Conservation (phyloP, 2,329 filamentous ascomycete species). For the Diaporthe velutina region DNA sequence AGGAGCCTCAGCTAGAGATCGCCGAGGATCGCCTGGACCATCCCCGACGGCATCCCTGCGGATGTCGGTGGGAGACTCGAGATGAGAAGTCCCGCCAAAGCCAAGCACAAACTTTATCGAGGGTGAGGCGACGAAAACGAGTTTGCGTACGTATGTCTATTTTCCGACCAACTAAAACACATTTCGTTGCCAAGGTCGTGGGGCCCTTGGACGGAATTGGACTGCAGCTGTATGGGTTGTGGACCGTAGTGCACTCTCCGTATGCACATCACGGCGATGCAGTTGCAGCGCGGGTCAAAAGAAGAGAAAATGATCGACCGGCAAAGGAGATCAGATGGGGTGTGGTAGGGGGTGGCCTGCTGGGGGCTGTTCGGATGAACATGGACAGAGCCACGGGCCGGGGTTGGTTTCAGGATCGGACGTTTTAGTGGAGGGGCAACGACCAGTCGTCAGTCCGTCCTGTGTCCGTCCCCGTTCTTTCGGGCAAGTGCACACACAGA, state of each 20-base stretch:
- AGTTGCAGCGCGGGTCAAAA: constrained; percentile 11
- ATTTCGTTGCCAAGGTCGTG: background rate
- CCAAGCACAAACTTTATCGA: constrained; percentile 30
- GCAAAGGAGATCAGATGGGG: constrained; percentile 16
- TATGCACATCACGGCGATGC: background rate
- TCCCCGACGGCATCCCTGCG: background rate
- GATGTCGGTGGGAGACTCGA: background rate
- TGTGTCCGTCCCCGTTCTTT: background rate
- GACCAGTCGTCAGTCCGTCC: constrained; percentile 18
- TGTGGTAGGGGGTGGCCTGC: constrained; percentile 9
- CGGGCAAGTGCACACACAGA: constrained; percentile 25
- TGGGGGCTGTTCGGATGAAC: constrained; percentile 13
- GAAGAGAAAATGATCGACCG: constrained; percentile 19
- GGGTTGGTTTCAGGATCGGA: constrained; percentile 38
- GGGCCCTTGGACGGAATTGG: background rate
- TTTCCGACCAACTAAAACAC: background rate
- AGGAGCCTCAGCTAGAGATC: constrained; percentile 23
- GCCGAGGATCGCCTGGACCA: constrained; percentile 3
- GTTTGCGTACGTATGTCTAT: constrained; percentile 2
- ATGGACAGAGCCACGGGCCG: constrained; percentile 11
- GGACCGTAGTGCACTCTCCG: constrained; percentile 1
- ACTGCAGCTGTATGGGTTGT: constrained; percentile 1
- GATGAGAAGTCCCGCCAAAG: constrained; percentile 25
- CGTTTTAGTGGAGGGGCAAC: constrained; percentile 28
- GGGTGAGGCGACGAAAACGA: background rate